A percentile compares a stretch with the other conserved stretches of the same genome.
Evolutionary conservation across 345 rosid species (phyloP).

Genomic region (Hypericum perforatum): DNA sequence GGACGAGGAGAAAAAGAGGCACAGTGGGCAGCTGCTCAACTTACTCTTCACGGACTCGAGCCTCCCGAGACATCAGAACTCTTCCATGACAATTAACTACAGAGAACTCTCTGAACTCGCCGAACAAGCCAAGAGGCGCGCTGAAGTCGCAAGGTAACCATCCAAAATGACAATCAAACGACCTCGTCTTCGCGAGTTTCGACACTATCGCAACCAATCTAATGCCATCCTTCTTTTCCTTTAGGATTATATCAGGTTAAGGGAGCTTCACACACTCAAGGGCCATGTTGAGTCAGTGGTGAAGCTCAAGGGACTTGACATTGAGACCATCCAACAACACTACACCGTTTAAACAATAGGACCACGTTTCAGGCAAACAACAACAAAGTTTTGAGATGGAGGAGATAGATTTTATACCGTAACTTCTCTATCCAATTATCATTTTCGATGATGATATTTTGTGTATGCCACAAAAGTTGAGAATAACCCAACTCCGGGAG

Average conservation of each 20-base stretch:
- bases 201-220: too few relatives aligned
- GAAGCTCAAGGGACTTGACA: constrained; percentile 87
- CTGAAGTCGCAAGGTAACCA: constrained; percentile 77
- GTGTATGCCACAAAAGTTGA: constrained; percentile 10
- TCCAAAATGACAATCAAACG: not conserved
- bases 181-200: too few relatives aligned
- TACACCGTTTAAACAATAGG: constrained; percentile 50
- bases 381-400: not conserved
- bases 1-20: constrained; percentile 85
- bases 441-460: not conserved
- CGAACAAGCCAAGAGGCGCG: constrained; percentile 83
- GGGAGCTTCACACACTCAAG: constrained; percentile 85
- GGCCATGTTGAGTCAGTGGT: constrained; percentile 93
- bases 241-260: constrained; percentile 34
- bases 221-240: too few relatives aligned
- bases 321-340: constrained; percentile 77
- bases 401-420: not conserved
- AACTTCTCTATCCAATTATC: not conserved
- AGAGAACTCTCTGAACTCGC: constrained; percentile 73
- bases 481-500: constrained; percentile 15
- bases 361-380: too few relatives aligned
- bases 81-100: constrained; percentile 46
- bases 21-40: constrained; percentile 82
- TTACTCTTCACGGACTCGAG: constrained; percentile 73
- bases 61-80: constrained; percentile 38